These are phyloP conservation scores for Diaporthe amygdali DNA, from an alignment of 2,329 filamentous ascomycete genomes.

Conservation along the genomic window DNA sequence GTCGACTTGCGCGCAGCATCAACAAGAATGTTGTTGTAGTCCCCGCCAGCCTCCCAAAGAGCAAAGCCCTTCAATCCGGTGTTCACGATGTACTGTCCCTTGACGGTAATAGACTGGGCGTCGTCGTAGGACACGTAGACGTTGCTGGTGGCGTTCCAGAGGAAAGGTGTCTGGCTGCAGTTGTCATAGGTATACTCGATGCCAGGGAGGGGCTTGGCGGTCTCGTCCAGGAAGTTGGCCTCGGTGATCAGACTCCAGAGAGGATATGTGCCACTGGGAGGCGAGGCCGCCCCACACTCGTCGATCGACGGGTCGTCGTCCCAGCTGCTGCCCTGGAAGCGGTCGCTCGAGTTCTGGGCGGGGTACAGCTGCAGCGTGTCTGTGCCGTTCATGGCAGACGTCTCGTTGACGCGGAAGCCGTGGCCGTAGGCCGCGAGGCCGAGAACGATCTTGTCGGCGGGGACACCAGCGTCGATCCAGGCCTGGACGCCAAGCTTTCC, in stretches of 20 bases:
- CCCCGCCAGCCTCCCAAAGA: slow-evolving; percentile 27
- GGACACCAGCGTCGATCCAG: slow-evolving; percentile 27
- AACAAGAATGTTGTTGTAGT: slow-evolving; percentile 28
- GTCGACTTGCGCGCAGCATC: slow-evolving; percentile 15
- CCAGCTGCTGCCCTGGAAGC: slow-evolving; percentile 29
- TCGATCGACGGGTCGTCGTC: slow-evolving; percentile 27
- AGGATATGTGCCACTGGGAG: slow-evolving; percentile 24
- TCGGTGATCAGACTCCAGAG: slow-evolving; percentile 26
- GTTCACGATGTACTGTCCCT: slow-evolving; percentile 24
- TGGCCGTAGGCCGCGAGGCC: slow-evolving; percentile 26
- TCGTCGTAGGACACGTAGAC: slow-evolving; percentile 28
- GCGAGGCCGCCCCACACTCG: slow-evolving; percentile 24
- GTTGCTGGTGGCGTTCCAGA: slow-evolving; percentile 20
- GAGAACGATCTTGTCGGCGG: slow-evolving; percentile 25
- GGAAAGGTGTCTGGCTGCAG: slow-evolving; percentile 26
- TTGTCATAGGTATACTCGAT: slow-evolving; percentile 21
- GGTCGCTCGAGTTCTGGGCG: slow-evolving; percentile 26
- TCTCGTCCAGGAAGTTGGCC: slow-evolving; percentile 25
- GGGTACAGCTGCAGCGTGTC: slow-evolving; percentile 24
- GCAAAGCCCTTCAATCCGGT: slow-evolving; percentile 25
- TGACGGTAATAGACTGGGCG: slow-evolving; percentile 20
- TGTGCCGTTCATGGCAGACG: slow-evolving; percentile 18
- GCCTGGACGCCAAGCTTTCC: slow-evolving; percentile 21
- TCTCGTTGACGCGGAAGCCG: slow-evolving; percentile 26
- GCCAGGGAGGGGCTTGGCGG: slow-evolving; percentile 16